Conservation (phyloP, 768 basidiomycete genomes). For the Tricholomella constricta region DNA sequence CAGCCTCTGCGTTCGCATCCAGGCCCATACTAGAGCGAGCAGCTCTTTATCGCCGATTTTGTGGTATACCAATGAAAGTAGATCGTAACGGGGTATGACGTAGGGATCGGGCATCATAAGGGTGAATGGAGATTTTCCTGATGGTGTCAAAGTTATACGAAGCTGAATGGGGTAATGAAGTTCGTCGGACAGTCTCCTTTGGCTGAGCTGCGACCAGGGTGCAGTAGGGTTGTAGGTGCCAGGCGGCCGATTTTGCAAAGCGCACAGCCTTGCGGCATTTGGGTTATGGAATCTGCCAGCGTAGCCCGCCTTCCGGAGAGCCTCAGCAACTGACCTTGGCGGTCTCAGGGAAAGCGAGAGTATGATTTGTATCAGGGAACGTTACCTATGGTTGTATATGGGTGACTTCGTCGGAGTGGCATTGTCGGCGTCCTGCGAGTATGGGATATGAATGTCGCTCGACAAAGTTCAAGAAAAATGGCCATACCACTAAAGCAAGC, state of each 20-base stretch:
- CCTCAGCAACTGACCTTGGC: conserved; percentile 9
- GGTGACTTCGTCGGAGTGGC: too few relatives aligned
- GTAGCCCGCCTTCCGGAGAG: not conserved
- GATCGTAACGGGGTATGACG: conserved; percentile 8
- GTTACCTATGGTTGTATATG: conserved; percentile 5
- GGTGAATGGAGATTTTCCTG: not conserved
- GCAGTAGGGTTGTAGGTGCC: not conserved
- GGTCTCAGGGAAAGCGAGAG: not conserved
- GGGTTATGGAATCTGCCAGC: not conserved
- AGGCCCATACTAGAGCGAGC: conserved; percentile 6
- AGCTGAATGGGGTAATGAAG: not conserved
- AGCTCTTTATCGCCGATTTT: not conserved
- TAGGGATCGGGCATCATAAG: conserved; percentile 18
- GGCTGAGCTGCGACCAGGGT: not conserved
- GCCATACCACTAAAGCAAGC: conserved; percentile 17
- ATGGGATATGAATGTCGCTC: not conserved
- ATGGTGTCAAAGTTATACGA: not conserved
- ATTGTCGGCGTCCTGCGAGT: not conserved
- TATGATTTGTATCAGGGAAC: not conserved
- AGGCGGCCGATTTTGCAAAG: not conserved
- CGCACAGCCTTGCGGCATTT: not conserved
- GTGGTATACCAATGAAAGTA: not conserved
- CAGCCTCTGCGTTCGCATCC: conserved; percentile 1
- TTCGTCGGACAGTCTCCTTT: not conserved
- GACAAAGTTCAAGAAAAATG: not conserved